Evolutionary conservation across 1,284 basidiomycete species (phyloP).

Genomic region (Naganishia sp.): DNA sequence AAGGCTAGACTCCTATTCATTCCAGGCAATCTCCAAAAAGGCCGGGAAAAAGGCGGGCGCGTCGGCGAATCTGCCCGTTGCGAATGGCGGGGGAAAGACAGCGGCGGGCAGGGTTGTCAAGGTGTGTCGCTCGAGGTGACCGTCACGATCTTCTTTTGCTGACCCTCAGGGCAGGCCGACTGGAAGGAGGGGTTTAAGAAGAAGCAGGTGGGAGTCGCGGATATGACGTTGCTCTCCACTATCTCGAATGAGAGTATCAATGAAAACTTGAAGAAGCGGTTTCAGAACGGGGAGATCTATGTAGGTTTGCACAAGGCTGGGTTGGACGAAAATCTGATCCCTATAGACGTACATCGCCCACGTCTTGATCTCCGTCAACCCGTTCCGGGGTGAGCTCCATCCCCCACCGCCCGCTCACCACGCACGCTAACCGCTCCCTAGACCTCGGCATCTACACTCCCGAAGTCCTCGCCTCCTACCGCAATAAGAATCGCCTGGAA

Average conservation of each 20-base stretch:
- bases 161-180: constrained; percentile 68
- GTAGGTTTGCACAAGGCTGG: constrained; percentile 43
- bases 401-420: constrained; percentile 44
- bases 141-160: background rate
- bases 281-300: constrained; percentile 95
- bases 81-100: constrained; percentile 44
- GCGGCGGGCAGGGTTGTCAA: constrained; percentile 51
- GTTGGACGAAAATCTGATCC: background rate
- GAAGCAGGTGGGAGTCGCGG: constrained; percentile 94
- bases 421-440: background rate
- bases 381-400: constrained; percentile 74
- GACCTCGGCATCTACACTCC: constrained; percentile 98
- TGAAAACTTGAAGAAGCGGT: constrained; percentile 95
- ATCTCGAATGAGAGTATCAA: constrained; percentile 99
- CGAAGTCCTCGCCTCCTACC: constrained; percentile 80
- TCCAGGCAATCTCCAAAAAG: constrained; percentile 83
- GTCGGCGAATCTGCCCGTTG: constrained; percentile 65
- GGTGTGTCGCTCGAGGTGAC: constrained; percentile 32
- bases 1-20: background rate
- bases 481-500: constrained; percentile 97
- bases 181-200: constrained; percentile 99
- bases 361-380: constrained; percentile 98
- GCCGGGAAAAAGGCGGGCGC: constrained; percentile 75
- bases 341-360: constrained; percentile 88
- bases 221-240: constrained; percentile 96